Base-by-base conservation (phyloP, 768 basidiomycete species). In the Pleurotus tuber-regium region DNA sequence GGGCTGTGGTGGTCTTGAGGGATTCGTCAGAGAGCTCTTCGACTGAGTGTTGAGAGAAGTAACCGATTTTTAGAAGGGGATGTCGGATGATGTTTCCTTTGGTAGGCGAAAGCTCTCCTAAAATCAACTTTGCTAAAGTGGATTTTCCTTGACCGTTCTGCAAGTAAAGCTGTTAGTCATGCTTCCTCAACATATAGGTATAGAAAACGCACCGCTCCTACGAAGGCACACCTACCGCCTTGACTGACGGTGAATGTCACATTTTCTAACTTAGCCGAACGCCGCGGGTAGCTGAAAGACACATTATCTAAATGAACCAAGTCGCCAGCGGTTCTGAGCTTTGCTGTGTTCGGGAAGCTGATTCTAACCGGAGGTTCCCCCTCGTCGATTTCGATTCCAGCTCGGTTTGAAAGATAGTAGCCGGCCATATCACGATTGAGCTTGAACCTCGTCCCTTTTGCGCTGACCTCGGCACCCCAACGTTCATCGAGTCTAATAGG, bases 21-120 rank as follows among this genome's bases (percentile, higher is more conserved):
- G 4, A 56, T 36, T 14, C 48, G 0, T 65, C 59, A 8, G 75
- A 67, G 3, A 84, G 69, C 33, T 73, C 70, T 56, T 86, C 83
- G 11, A 86, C 82, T 0, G 75, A 73, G 59, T 84, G 79, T 58
- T 87, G 84, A 0, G 75, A 75, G 58, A 81, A 87, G 64, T 82
- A 83, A 1, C 80, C 82, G 30, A 86, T 76, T 16, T 70, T 70
- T 25, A 78, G 67, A 4, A 72, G 67, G 4, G 83, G 76, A 62
- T 86, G 85, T 25, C 71, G 70, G 25, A 66, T 70, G 8, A 84
- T 72, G 24, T 63, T 74, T 7, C 85, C 85, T 11, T 42, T 51
- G 23, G 19, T 26, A 14, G 50, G 31, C 39, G 39, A 8, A 44
- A 38, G 51, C 30, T 16, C 40, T 4, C 72, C 73, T 12, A 73